Percentiles rank a stretch among this genome's conserved stretches.
Evolutionary conservation across 75 land plant species (phyloP).

Genomic region (Azolla pinnata): DNA sequence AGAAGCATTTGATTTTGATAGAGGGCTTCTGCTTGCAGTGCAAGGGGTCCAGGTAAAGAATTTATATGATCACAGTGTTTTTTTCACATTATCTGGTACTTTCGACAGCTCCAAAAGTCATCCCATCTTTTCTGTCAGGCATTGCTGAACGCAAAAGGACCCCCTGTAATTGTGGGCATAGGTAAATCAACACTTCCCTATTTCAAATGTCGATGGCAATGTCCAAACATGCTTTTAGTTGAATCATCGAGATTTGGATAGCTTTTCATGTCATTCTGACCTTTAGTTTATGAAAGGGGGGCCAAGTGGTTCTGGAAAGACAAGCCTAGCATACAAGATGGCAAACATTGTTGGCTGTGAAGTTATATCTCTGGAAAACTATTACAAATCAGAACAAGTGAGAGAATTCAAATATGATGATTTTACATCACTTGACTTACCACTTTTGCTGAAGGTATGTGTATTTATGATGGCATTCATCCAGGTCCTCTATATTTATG

Average conservation of each 20-base stretch:
- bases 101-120: too few species aligned
- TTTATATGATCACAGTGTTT: too few species aligned
- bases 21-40: constrained; percentile 93
- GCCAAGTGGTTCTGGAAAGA: constrained; percentile 99
- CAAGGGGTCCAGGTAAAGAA: constrained; percentile 79
- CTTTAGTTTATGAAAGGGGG: constrained; percentile 48
- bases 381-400: constrained; percentile 74
- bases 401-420: constrained; percentile 86
- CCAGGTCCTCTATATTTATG: too few species aligned
- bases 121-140: constrained; percentile 16
- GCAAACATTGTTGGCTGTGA: constrained; percentile 99
- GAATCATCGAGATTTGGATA: background rate
- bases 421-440: constrained; percentile 69
- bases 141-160: constrained; percentile 37
- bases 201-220: background rate
- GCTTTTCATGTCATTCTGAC: background rate
- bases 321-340: constrained; percentile 97
- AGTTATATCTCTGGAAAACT: constrained; percentile 92
- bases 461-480: background rate
- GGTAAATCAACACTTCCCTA: constrained; percentile 28
- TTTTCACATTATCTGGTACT: too few species aligned
- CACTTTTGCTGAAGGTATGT: constrained; percentile 80
- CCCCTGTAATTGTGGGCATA: constrained; percentile 81
- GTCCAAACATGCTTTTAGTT: background rate
- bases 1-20: constrained; percentile 89